These are phyloP conservation scores for Fusarium musae DNA, from an alignment of 2,329 filamentous ascomycete genomes.

Conservation along the genomic window DNA sequence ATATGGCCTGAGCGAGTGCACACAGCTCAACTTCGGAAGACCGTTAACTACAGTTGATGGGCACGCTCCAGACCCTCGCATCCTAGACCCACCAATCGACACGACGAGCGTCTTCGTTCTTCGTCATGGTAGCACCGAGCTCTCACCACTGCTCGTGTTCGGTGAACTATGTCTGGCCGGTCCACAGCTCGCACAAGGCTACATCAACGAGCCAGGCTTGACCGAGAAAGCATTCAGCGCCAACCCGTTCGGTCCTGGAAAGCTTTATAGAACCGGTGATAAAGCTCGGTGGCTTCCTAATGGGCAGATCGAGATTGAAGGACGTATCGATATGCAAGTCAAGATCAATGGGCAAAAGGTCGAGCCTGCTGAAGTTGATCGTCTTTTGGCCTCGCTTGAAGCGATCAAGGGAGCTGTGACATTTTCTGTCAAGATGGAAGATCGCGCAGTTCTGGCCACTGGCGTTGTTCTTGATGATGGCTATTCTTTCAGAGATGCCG, in stretches of 20 bases:
- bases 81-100: constrained; percentile 1
- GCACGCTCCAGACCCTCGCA: not conserved
- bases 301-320: constrained; percentile 34
- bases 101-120: constrained; percentile 22
- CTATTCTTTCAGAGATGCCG: not conserved
- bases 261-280: constrained; percentile 36
- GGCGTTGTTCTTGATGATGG: not conserved
- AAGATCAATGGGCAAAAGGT: constrained; percentile 41
- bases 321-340: constrained; percentile 40
- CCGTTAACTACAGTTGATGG: not conserved
- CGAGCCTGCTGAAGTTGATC: constrained; percentile 20
- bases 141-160: constrained; percentile 13
- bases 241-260: constrained; percentile 28
- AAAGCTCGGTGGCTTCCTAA: constrained; percentile 22
- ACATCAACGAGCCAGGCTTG: constrained; percentile 23
- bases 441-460: not conserved
- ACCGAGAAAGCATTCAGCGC: constrained; percentile 14
- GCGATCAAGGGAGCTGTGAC: not conserved
- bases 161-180: constrained; percentile 38
- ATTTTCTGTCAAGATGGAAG: constrained; percentile 9
- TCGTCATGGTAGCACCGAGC: not conserved
- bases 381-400: not conserved
- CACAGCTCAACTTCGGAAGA: constrained; percentile 31
- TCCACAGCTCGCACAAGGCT: constrained; percentile 31
- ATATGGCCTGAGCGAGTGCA: constrained; percentile 38